Evolutionary conservation across 805 yeast species (phyloP).

Genomic region (Spathaspora arborariae): DNA sequence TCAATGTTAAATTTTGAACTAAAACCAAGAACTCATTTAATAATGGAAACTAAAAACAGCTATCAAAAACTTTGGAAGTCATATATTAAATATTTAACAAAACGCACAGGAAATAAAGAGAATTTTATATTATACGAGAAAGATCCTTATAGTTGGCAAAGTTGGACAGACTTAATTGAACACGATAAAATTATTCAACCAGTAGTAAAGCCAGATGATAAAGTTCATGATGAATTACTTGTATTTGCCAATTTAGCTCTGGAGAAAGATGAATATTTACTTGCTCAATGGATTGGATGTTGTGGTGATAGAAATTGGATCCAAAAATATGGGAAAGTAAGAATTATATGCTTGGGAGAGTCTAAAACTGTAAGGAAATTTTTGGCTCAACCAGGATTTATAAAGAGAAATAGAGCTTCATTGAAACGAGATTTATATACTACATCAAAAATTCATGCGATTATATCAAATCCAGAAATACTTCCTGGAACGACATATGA

Average conservation of each 20-base stretch:
- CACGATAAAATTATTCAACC: slow-evolving; percentile 40
- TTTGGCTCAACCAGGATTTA: slow-evolving; percentile 50
- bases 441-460: slow-evolving; percentile 54
- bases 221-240: slow-evolving; percentile 51
- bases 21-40: slow-evolving; percentile 59
- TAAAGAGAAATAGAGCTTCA: slow-evolving; percentile 57
- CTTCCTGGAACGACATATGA: slow-evolving; percentile 30
- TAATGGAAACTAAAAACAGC: slow-evolving; percentile 51
- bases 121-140: slow-evolving; percentile 29
- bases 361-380: slow-evolving; percentile 51
- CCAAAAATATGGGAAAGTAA: slow-evolving; percentile 63
- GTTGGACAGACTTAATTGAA: slow-evolving; percentile 49
- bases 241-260: slow-evolving; percentile 58
- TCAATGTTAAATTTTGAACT: slow-evolving; percentile 56
- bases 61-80: slow-evolving; percentile 25
- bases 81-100: slow-evolving; percentile 19
- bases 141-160: slow-evolving; percentile 69
- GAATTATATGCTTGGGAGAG: slow-evolving; percentile 68
- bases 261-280: slow-evolving; percentile 55
- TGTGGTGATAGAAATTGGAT: slow-evolving; percentile 71
- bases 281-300: slow-evolving; percentile 74
- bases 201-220: slow-evolving; percentile 20
- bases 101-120: slow-evolving; percentile 22
- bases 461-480: slow-evolving; percentile 16
- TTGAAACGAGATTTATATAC: slow-evolving; percentile 63